phyloP scores from a whole-genome alignment of 208 protist species.

The Trypanosoma boissoni region DNA sequence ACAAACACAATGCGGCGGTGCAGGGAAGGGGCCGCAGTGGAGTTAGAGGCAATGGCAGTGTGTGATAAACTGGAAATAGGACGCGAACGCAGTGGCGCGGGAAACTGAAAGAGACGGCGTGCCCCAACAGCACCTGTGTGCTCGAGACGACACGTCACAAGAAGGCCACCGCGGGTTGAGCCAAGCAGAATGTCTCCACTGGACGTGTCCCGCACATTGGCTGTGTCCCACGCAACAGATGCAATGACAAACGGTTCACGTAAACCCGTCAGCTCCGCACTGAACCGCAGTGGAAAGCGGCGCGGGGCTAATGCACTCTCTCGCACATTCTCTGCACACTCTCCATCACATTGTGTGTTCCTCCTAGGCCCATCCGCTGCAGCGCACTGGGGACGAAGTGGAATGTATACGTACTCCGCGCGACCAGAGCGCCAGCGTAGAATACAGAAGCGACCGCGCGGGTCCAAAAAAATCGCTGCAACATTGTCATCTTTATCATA shows the following conservation, averaged over 20 bases:
- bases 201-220: conserved; percentile 14
- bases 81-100: conserved; percentile 6
- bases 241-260: conserved; percentile 20
- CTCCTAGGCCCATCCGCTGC: background rate
- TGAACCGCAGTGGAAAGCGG: conserved; percentile 7
- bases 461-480: conserved; percentile 38
- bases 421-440: conserved; percentile 41
- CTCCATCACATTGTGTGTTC: conserved; percentile 9
- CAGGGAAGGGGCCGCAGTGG: background rate
- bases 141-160: conserved; percentile 36
- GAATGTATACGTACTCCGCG: conserved; percentile 43
- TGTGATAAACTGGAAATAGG: conserved; percentile 22
- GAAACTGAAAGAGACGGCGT: conserved; percentile 31
- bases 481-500: conserved; percentile 23
- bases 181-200: conserved; percentile 38
- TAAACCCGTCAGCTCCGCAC: background rate
- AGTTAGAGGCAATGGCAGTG: conserved; percentile 5
- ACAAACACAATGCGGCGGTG: conserved; percentile 35
- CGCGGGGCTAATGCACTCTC: conserved; percentile 10
- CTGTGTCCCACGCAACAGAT: conserved; percentile 27
- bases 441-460: conserved; percentile 41
- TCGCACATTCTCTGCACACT: background rate
- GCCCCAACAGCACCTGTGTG: conserved; percentile 19
- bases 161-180: conserved; percentile 27
- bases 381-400: conserved; percentile 6